A percentile compares a stretch with the other conserved stretches of the same genome.
These are phyloP conservation scores for Cicer bijugum DNA, from an alignment of 306 rosid genomes.

Conservation along the genomic window DNA sequence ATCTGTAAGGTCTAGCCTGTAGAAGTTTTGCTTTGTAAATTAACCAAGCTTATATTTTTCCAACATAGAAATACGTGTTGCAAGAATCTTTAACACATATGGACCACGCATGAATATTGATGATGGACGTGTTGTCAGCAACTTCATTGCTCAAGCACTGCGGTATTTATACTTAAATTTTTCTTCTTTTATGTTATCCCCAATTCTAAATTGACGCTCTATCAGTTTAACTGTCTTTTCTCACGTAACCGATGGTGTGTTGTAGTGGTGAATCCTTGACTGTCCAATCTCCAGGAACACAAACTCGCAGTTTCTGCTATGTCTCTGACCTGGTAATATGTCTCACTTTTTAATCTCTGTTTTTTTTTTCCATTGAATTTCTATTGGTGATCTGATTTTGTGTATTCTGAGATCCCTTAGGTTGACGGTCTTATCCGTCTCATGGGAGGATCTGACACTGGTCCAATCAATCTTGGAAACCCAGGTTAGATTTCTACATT, in stretches of 20 bases:
- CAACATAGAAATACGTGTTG: conserved; percentile 77
- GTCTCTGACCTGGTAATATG: conserved; percentile 76
- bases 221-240: conserved; percentile 11
- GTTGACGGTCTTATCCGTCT: conserved; percentile 84
- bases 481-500: conserved; percentile 61
- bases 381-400: conserved; percentile 13
- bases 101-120: conserved; percentile 99
- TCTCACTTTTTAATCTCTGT: conserved; percentile 4
- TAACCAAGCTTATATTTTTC: conserved; percentile 16
- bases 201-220: neutral
- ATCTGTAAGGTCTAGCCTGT: conserved; percentile 32
- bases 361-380: conserved; percentile 24
- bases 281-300: conserved; percentile 83
- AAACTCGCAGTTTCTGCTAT: conserved; percentile 87
- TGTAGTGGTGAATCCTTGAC: conserved; percentile 80
- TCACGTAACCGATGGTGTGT: conserved; percentile 37
- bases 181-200: neutral
- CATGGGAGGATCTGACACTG: conserved; percentile 76
- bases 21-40: neutral
- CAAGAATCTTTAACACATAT: conserved; percentile 94
- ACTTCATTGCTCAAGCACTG: conserved; percentile 94
- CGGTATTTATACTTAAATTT: conserved; percentile 58
- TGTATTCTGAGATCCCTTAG: conserved; percentile 47
- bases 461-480: conserved; percentile 90
- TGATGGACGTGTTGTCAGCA: conserved; percentile 98